These are phyloP conservation scores for Spathaspora passalidarum DNA, from an alignment of 805 yeast genomes.

Conservation along the genomic window DNA sequence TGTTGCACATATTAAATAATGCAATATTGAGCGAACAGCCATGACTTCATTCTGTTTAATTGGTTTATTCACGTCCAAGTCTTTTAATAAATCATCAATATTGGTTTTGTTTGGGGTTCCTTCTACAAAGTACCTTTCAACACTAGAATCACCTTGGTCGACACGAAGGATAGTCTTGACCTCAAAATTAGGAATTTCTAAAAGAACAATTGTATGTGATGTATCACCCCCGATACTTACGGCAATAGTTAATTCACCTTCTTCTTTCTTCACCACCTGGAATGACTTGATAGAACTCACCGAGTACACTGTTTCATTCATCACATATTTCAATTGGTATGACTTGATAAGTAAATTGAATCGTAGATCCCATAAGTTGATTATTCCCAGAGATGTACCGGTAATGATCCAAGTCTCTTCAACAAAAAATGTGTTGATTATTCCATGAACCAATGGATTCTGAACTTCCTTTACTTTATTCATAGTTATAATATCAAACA, in stretches of 20 bases:
- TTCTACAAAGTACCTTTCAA: conserved; percentile 21
- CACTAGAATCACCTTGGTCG: conserved; percentile 15
- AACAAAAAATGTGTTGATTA: conserved; percentile 56
- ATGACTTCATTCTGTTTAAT: not conserved
- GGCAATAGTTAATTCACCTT: conserved; percentile 8
- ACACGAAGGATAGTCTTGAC: conserved; percentile 43
- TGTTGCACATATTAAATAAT: conserved; percentile 23
- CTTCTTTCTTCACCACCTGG: conserved; percentile 20
- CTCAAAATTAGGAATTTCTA: conserved; percentile 63
- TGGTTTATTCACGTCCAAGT: conserved; percentile 8
- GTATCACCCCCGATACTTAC: conserved; percentile 2
- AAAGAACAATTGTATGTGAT: conserved; percentile 59
- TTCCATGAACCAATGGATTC: conserved; percentile 65
- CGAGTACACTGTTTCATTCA: not conserved
- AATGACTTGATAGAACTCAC: conserved; percentile 40
- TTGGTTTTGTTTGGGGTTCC: conserved; percentile 15
- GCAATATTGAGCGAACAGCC: conserved; percentile 14
- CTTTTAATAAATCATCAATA: conserved; percentile 17
- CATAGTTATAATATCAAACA: conserved; percentile 60
- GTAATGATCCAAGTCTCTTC: conserved; percentile 59
- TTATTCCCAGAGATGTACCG: conserved; percentile 73
- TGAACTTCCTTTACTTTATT: conserved; percentile 37
- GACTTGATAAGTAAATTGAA: conserved; percentile 58
- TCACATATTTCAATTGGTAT: conserved; percentile 50
- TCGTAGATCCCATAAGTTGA: conserved; percentile 80